A percentile compares a stretch with the other conserved stretches of the same genome.
phyloP scores from a whole-genome alignment of 78 protist genomes.

The Tieghemostelium lacteum region DNA sequence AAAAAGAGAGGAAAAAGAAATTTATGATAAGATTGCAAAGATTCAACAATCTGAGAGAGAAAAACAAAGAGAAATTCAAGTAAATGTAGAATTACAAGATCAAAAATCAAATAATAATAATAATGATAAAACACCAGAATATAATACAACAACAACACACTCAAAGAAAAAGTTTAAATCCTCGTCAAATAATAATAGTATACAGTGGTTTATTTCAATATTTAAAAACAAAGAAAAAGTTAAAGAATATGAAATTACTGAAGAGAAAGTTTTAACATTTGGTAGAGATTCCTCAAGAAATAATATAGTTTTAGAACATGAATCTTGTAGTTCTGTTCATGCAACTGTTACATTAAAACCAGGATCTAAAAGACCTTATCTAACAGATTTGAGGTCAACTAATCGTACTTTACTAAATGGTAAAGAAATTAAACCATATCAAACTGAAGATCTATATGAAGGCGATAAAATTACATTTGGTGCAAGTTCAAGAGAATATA shows the following conservation, averaged over 20 bases:
- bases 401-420: slow-evolving; percentile 65
- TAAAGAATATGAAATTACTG: neutral
- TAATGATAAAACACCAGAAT: too few relatives aligned
- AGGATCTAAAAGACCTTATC: slow-evolving; percentile 5
- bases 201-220: slow-evolving; percentile 29
- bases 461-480: slow-evolving; percentile 75
- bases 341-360: slow-evolving; percentile 22
- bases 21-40: slow-evolving; percentile 9
- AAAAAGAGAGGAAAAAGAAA: slow-evolving; percentile 63
- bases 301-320: slow-evolving; percentile 44
- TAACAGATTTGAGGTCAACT: slow-evolving; percentile 39
- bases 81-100: slow-evolving; percentile 6
- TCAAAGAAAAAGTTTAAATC: neutral
- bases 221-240: slow-evolving; percentile 20
- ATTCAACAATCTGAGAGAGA: slow-evolving; percentile 27
- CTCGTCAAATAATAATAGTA: neutral
- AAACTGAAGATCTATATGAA: slow-evolving; percentile 40
- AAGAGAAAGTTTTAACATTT: slow-evolving; percentile 9
- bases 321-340: slow-evolving; percentile 51
- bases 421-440: slow-evolving; percentile 35
- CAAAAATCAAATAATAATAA: neutral
- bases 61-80: slow-evolving; percentile 1
- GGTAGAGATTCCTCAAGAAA: slow-evolving; percentile 45
- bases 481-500: slow-evolving; percentile 67
- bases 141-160: neutral